A percentile compares a stretch with the other conserved stretches of the same genome.
Evolutionary conservation across 164 flowering plant species (phyloP).

Genomic region (Vitis riparia): DNA sequence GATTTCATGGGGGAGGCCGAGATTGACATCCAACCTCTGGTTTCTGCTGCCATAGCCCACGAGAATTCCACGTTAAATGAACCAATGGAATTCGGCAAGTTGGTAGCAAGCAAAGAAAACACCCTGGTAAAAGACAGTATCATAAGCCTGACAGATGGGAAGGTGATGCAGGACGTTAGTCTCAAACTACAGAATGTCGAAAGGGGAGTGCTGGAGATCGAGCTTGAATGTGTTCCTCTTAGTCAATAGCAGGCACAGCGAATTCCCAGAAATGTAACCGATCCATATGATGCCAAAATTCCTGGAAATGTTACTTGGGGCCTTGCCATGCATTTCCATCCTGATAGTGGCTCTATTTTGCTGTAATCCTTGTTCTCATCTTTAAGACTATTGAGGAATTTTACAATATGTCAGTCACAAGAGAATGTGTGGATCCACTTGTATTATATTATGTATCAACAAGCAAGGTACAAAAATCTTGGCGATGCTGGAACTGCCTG

Average conservation of each 20-base stretch:
- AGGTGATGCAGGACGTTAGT: slow-evolving; percentile 45
- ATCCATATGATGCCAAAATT: too few species aligned
- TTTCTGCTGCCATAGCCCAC: slow-evolving; percentile 71
- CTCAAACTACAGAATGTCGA: slow-evolving; percentile 78
- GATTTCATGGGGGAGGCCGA: slow-evolving; percentile 97
- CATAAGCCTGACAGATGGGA: slow-evolving; percentile 55
- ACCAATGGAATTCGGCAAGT: slow-evolving; percentile 64
- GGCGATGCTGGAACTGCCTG: too few species aligned
- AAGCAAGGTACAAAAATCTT: too few species aligned
- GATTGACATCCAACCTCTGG: slow-evolving; percentile 83
- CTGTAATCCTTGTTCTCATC: too few species aligned
- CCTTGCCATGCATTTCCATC: too few species aligned
- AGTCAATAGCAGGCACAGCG: slow-evolving; percentile 38
- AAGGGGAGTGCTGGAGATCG: slow-evolving; percentile 69
- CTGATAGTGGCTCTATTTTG: too few species aligned
- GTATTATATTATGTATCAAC: too few species aligned
- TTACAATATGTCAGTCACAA: too few species aligned
- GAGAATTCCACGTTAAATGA: slow-evolving; percentile 46
- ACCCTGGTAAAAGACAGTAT: slow-evolving; percentile 60
- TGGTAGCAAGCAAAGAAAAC: slow-evolving; percentile 66
- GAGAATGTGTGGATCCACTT: too few species aligned
- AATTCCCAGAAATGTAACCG: too few species aligned
- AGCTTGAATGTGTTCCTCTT: slow-evolving; percentile 68
- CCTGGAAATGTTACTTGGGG: too few species aligned
- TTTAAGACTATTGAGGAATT: too few species aligned